Evolutionary conservation across 257 asterid genomes (phyloP).

Genomic region (Solanum bukasovii): DNA sequence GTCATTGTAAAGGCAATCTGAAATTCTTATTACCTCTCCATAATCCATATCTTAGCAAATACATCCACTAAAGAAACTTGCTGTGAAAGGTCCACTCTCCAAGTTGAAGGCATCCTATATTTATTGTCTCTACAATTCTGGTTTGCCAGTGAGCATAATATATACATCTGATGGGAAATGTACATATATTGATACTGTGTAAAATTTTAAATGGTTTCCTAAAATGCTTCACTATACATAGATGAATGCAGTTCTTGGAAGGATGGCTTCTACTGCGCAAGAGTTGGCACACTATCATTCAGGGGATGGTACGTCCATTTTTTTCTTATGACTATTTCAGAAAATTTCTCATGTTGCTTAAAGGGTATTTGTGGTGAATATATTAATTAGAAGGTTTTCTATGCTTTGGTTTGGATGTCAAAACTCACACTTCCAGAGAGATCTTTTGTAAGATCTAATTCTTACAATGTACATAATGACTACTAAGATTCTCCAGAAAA

Average conservation of each 20-base stretch:
- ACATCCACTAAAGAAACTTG: background rate
- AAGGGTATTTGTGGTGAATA: background rate
- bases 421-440: background rate
- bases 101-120: background rate
- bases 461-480: background rate
- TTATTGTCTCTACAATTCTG: background rate
- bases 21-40: background rate
- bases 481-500: background rate
- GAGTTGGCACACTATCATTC: slow-evolving; percentile 94
- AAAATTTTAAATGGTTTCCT: background rate
- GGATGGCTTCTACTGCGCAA: slow-evolving; percentile 86
- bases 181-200: background rate
- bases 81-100: background rate
- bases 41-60: background rate
- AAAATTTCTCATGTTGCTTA: background rate
- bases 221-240: slow-evolving; percentile 15
- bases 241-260: slow-evolving; percentile 92
- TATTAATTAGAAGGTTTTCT: background rate
- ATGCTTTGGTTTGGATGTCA: background rate
- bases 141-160: background rate
- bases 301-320: slow-evolving; percentile 57
- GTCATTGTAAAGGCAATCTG: background rate
- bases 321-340: slow-evolving; percentile 5
- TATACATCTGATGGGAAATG: background rate
- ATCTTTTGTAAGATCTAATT: background rate